phyloP scores from a whole-genome alignment of 129 eudicot species.

The Dittrichia graveolens region DNA sequence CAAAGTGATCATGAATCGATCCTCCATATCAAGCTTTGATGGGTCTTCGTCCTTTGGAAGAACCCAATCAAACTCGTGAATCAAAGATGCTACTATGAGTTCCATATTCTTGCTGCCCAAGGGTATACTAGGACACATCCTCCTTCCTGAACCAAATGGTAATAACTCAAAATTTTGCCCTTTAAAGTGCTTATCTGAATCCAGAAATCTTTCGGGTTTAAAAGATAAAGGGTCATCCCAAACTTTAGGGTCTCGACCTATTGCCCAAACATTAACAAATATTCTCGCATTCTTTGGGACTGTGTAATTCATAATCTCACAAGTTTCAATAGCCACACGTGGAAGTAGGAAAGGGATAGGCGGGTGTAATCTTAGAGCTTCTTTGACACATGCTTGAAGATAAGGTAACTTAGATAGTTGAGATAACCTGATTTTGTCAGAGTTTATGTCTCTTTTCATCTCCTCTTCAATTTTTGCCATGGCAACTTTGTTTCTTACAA shows the following conservation, averaged over 20 bases:
- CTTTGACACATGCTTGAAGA: conserved; percentile 24
- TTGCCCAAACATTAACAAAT: conserved; percentile 37
- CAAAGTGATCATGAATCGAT: conserved; percentile 16
- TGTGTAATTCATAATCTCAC: conserved; percentile 37
- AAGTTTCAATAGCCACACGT: conserved; percentile 21
- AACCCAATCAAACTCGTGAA: conserved; percentile 37
- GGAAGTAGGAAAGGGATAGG: conserved; percentile 30
- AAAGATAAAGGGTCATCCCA: conserved; percentile 34
- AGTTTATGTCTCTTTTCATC: neutral
- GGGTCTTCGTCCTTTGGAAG: conserved; percentile 27
- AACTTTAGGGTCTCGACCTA: conserved; percentile 30
- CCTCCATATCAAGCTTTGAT: conserved; percentile 25
- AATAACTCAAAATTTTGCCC: conserved; percentile 8
- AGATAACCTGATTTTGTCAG: neutral
- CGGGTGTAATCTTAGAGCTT: conserved; percentile 27
- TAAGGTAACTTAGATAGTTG: conserved; percentile 14
- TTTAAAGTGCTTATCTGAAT: neutral
- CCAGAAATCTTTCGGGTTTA: neutral
- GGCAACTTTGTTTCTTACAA: neutral
- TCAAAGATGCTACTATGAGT: conserved; percentile 19
- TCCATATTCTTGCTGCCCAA: conserved; percentile 25
- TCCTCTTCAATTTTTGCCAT: neutral
- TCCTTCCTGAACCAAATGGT: conserved; percentile 39
- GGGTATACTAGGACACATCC: conserved; percentile 36
- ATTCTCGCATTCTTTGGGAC: conserved; percentile 30